phyloP scores from a whole-genome alignment of 2,329 filamentous ascomycete genomes.

The Sporothrix brasiliensis region DNA sequence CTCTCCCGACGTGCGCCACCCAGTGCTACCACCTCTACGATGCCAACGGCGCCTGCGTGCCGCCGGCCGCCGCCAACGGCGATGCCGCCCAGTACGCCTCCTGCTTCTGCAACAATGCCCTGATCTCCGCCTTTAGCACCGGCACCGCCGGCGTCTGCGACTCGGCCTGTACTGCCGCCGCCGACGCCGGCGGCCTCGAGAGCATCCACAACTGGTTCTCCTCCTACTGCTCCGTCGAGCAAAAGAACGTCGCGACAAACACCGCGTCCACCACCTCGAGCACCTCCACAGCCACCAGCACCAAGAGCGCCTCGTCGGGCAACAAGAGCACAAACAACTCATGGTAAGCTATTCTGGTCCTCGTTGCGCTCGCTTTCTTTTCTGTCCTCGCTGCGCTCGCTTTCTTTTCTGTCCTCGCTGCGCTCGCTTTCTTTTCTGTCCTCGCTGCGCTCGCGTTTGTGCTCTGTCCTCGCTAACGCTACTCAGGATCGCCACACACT shows the following conservation, averaged over 20 bases:
- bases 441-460: no score
- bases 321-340: conserved; percentile 13
- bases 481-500: conserved; percentile 68
- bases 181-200: conserved; percentile 52
- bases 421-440: not conserved
- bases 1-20: conserved; percentile 65
- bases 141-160: conserved; percentile 65
- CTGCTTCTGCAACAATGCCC: conserved; percentile 72
- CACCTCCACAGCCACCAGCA: not conserved
- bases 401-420: not conserved
- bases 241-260: conserved; percentile 42
- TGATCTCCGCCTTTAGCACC: conserved; percentile 61
- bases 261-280: conserved; percentile 39
- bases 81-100: conserved; percentile 59
- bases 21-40: conserved; percentile 64
- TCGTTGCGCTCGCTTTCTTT: not conserved
- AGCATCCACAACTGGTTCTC: conserved; percentile 72
- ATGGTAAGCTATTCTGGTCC: conserved; percentile 26
- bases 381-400: not conserved
- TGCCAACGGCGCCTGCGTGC: conserved; percentile 72
- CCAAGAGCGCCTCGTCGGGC: conserved; percentile 15
- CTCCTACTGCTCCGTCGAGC: conserved; percentile 61
- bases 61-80: conserved; percentile 55
- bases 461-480: conserved; percentile 7
- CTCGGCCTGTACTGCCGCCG: conserved; percentile 55